A percentile compares a stretch with the other conserved stretches of the same genome.
Evolutionary conservation across 2,329 filamentous ascomycete species (phyloP).

Genomic region (Pseudopyricularia cyperi): DNA sequence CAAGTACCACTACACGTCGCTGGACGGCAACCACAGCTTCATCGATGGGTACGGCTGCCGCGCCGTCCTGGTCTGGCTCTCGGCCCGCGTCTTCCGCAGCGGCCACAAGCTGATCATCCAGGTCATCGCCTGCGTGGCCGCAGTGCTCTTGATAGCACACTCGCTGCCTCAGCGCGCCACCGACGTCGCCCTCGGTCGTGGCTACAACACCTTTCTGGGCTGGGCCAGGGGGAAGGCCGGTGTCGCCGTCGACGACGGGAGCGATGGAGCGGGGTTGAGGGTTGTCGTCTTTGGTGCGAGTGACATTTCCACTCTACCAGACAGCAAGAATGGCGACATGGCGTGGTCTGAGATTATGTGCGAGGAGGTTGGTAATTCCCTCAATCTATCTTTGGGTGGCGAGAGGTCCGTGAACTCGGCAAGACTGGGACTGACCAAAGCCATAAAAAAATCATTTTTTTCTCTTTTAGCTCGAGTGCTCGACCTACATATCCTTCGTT

Average conservation of each 20-base stretch:
- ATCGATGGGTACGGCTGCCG: constrained; percentile 2
- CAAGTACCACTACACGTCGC: neutral
- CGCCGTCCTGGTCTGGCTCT: constrained; percentile 14
- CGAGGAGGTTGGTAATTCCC: constrained; percentile 23
- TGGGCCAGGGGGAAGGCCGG: constrained; percentile 2
- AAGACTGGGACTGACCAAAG: neutral
- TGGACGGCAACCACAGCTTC: neutral
- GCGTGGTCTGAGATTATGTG: constrained; percentile 37
- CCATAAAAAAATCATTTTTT: neutral
- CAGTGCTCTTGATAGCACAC: constrained; percentile 10
- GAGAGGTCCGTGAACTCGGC: neutral
- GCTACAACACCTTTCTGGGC: constrained; percentile 8
- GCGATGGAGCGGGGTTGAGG: constrained; percentile 22
- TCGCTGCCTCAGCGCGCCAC: constrained; percentile 10
- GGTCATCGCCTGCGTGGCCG: constrained; percentile 9
- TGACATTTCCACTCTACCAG: constrained; percentile 25
- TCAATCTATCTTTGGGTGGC: neutral
- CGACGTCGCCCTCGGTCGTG: constrained; percentile 7
- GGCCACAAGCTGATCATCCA: constrained; percentile 15
- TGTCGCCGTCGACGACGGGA: constrained; percentile 4
- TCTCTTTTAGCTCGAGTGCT: constrained; percentile 28
- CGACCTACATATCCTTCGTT: constrained; percentile 30
- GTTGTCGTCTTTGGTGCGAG: constrained; percentile 40
- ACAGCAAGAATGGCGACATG: constrained; percentile 8
- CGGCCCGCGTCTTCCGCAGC: constrained; percentile 13